Conservation (phyloP, 2,329 filamentous ascomycete genomes). For the Boeremia exigua region DNA sequence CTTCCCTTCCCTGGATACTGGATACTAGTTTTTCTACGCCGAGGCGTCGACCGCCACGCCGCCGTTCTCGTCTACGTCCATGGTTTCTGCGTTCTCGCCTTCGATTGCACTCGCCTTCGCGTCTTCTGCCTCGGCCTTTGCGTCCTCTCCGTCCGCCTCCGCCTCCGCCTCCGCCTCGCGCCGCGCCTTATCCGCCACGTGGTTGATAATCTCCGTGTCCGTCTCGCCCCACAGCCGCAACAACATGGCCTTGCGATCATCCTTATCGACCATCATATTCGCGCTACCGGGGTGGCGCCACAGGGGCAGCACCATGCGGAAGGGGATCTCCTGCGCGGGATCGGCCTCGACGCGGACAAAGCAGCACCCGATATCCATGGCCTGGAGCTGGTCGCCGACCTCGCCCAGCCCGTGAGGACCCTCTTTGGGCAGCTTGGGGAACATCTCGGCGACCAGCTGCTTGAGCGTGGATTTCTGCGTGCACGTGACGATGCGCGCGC, state of each 20-base stretch:
- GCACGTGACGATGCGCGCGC: slow-evolving; percentile 78
- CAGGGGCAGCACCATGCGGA: slow-evolving; percentile 86
- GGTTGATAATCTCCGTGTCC: slow-evolving; percentile 70
- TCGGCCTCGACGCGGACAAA: slow-evolving; percentile 83
- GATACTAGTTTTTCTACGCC: no score
- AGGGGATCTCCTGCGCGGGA: slow-evolving; percentile 68
- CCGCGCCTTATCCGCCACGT: slow-evolving; percentile 44
- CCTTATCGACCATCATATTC: slow-evolving; percentile 98
- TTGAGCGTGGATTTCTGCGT: slow-evolving; percentile 78
- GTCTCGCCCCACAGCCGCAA: slow-evolving; percentile 90
- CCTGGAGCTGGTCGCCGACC: slow-evolving; percentile 80
- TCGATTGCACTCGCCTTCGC: slow-evolving; percentile 21
- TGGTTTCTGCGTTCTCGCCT: slow-evolving; percentile 22
- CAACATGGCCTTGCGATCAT: slow-evolving; percentile 90
- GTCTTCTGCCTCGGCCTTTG: slow-evolving; percentile 13
- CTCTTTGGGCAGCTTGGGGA: slow-evolving; percentile 81
- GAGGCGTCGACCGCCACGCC: slow-evolving; percentile 11
- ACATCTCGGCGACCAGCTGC: slow-evolving; percentile 91
- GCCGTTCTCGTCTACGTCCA: slow-evolving; percentile 18
- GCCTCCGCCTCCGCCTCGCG: slow-evolving; percentile 24
- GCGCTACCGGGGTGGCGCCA: slow-evolving; percentile 93
- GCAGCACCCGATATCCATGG: slow-evolving; percentile 87
- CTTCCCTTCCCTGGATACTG: neutral
- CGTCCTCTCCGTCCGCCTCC: no score
- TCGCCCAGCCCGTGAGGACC: slow-evolving; percentile 80